Conservation (phyloP, 2,329 filamentous ascomycete species). For the Parasarocladium wereldwijsianum region DNA sequence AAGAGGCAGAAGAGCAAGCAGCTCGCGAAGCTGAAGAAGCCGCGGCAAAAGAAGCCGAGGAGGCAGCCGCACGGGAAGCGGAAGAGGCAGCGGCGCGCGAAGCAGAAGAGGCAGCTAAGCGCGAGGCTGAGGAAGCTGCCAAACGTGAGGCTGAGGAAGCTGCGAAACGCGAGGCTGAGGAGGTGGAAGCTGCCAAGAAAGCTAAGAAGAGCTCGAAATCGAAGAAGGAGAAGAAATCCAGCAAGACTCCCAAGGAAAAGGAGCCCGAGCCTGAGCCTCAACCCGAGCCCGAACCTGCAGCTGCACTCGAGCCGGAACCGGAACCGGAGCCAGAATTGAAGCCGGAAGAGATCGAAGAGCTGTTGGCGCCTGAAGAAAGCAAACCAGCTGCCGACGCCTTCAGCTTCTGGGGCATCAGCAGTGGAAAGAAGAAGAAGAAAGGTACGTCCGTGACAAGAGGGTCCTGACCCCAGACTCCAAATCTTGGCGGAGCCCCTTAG, state of each 20-base stretch:
- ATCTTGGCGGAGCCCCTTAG: too few species aligned
- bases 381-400: constrained; percentile 27
- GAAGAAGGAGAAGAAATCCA: constrained; percentile 10
- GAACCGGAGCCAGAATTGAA: constrained; percentile 19
- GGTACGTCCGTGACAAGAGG: too few species aligned
- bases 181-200: constrained; percentile 17
- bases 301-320: constrained; percentile 7
- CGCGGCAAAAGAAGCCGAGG: constrained; percentile 9
- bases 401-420: constrained; percentile 39
- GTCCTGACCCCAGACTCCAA: too few species aligned
- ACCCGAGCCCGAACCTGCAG: constrained; percentile 6
- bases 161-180: constrained; percentile 11
- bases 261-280: constrained; percentile 6
- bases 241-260: constrained; percentile 11
- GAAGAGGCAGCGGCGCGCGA: constrained; percentile 14
- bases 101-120: constrained; percentile 7
- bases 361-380: constrained; percentile 17
- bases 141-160: constrained; percentile 19
- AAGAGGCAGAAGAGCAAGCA: constrained; percentile 14
- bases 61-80: constrained; percentile 9
- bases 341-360: constrained; percentile 27
- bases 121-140: constrained; percentile 6
- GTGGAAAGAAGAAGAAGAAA: constrained; percentile 29
- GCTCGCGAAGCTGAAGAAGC: constrained; percentile 10
- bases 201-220: constrained; percentile 22